phyloP scores from a whole-genome alignment of 2,329 filamentous ascomycete genomes.

The Penicillium sp. region DNA sequence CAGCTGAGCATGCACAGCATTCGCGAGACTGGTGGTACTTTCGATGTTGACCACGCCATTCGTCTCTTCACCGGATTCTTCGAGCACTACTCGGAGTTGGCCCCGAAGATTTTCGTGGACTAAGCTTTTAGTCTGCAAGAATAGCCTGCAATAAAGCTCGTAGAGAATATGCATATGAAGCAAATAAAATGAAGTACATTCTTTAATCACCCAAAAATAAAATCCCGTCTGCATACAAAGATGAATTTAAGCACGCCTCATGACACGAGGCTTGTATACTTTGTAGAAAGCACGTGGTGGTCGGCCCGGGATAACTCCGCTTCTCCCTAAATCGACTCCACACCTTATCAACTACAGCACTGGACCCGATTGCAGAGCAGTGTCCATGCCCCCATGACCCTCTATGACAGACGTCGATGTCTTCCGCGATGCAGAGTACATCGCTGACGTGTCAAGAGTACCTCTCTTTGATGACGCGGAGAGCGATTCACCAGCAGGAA shows the following conservation, averaged over 20 bases:
- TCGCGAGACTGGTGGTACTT: conserved; percentile 83
- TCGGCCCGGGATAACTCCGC: conserved; percentile 22
- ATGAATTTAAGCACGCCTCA: background rate
- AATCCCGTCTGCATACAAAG: background rate
- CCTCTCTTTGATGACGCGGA: conserved; percentile 25
- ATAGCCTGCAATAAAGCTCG: background rate
- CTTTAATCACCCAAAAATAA: background rate
- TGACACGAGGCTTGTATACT: background rate
- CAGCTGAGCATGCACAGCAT: conserved; percentile 98
- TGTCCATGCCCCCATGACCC: conserved; percentile 43
- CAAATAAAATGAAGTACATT: background rate
- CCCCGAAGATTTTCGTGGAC: conserved; percentile 81
- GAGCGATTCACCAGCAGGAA: background rate
- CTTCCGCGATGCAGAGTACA: conserved; percentile 49
- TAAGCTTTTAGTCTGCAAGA: conserved; percentile 37
- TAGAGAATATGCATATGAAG: background rate
- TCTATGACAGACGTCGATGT: conserved; percentile 50
- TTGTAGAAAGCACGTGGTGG: conserved; percentile 9
- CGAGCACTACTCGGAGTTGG: conserved; percentile 76
- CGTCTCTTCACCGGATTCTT: conserved; percentile 88
- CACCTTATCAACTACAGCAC: conserved; percentile 9
- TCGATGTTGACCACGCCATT: conserved; percentile 84
- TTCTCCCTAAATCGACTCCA: conserved; percentile 7
- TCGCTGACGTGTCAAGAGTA: conserved; percentile 47
- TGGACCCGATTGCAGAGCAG: conserved; percentile 18